Conservation (phyloP, 108 stramenopile species). For the Schizochytrium sp. region DNA sequence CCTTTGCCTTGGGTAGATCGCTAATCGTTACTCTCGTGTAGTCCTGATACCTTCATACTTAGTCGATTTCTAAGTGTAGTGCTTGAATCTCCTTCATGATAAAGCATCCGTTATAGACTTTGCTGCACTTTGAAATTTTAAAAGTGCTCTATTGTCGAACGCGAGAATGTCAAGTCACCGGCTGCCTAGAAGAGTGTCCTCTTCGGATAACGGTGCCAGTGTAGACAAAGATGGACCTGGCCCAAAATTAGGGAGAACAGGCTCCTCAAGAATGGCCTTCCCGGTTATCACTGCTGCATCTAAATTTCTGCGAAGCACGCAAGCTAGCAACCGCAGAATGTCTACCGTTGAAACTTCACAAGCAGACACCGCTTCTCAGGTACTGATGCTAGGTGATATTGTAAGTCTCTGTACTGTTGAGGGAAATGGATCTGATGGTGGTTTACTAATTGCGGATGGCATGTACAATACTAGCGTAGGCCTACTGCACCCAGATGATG, state of each 20-base stretch:
- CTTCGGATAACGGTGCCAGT: neutral
- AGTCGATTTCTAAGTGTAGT: too few relatives aligned
- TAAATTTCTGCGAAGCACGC: conserved; percentile 3
- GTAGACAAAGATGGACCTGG: neutral
- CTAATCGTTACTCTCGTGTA: too few relatives aligned
- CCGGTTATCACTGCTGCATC: conserved; percentile 17
- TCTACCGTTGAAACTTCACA: neutral
- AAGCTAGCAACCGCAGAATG: neutral
- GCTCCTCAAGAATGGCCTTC: neutral
- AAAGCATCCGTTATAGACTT: too few relatives aligned
- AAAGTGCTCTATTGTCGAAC: neutral
- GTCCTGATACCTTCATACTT: too few relatives aligned
- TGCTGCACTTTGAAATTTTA: too few relatives aligned
- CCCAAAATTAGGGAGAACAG: neutral
- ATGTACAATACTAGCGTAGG: conserved; percentile 14
- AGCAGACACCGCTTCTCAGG: too few relatives aligned
- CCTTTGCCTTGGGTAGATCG: too few relatives aligned
- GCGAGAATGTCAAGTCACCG: neutral
- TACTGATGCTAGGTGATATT: conserved; percentile 27
- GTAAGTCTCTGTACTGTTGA: neutral
- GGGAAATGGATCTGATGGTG: conserved; percentile 31
- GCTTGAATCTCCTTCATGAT: too few relatives aligned
- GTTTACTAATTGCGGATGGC: conserved; percentile 16
- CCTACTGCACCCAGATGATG: conserved; percentile 29
- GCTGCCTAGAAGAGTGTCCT: neutral